Evolutionary conservation across 139 green algal genomes (phyloP), one percentile per base, ranked within the genome.

Genomic region (Tetraselmis chui): DNA sequence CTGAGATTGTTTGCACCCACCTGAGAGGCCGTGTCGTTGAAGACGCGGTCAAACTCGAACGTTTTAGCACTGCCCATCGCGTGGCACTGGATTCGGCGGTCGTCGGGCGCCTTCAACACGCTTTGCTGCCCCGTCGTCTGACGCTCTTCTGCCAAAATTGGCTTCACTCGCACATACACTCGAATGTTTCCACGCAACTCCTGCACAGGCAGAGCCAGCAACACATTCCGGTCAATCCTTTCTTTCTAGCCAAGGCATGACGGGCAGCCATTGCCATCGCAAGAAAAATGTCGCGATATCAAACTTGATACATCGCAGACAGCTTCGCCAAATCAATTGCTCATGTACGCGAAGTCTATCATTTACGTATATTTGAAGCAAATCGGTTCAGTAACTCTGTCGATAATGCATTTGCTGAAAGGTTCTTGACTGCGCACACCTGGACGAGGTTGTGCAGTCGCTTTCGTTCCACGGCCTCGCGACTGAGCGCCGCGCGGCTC

Each of bases 31-130:
- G 45, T 67, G 5, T 67, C 45, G 45, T 18, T 67, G 45, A 94
- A 93, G 67, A 92, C 90, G 26, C 89, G 83, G 84, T 94, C 90
- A 85, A 93, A 95, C 59, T 93, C 87, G 77, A 91, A 95, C 25
- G 91, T 87, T 79, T 86, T 86, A 76, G 79, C 75, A 75, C 74
- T 58, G 79, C 83, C 83, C 31, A 75, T 32, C 11, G 79, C 76
- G 2, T 29, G 78, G 79, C 32, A 78, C 2, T 67, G 58, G 24
- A 86, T 45, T 2, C 83, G 31, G 29, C 81, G 79, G 59, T 75
- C 80, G 30, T 79, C 76, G 27, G 80, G 75, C 75, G 58, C 77
- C 30, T 59, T 31, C 29, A 86, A 76, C 30, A 86, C 83, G 23
- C 75, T 30, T 0, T 26, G 25, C 25, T 79, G 25, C 1, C 82